Base-by-base conservation (phyloP, 768 basidiomycete species). In the Amyloporia xantha region DNA sequence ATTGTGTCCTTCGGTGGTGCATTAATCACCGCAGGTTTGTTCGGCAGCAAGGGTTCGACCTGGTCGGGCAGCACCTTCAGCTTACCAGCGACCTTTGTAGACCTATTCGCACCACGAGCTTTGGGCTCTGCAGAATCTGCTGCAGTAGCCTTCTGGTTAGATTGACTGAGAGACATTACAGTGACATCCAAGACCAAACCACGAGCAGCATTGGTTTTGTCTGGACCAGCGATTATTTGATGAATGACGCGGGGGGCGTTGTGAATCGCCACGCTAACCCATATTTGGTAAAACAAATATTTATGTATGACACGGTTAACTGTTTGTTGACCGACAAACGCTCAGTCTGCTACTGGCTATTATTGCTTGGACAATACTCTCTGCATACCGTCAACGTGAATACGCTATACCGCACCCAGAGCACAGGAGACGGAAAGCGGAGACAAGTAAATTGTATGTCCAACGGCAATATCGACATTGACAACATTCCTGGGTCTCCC, bases 11-110 rank as follows among this genome's bases (percentile, higher is more conserved):
- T 50, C 36, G 60, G 62, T 19, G 60, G 62, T 3, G 50, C 38
- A 15, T 38, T 35, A 2, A 48, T 47, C 38, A 45, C 39, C 11
- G 47, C 20, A 41, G 60, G 57, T 48, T 57, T 52, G 40, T 61
- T 53, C 26, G 59, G 60, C 13, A 64, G 50, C 3, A 55, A 54
- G 12, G 73, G 70, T 27, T 87, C 84, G 5, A 85, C 87, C 59
- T 91, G 84, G 61, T 92, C 90, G 41, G 90, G 90, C 25, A 92
- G 74, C 13, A 92, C 87, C 61, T 92, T 91, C 55, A 92, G 79
- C 64, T 92, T 92, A 38, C 88, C 87, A 11, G 84, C 82, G 7
- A 84, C 78, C 62, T 90, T 90, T 0, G 87, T 88, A 17, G 85
- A 82, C 54, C 87, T 74, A 57, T 88, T 87, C 12, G 86, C 85